phyloP scores from a whole-genome alignment of 2,329 filamentous ascomycete species.

The Fusarium dimerum region DNA sequence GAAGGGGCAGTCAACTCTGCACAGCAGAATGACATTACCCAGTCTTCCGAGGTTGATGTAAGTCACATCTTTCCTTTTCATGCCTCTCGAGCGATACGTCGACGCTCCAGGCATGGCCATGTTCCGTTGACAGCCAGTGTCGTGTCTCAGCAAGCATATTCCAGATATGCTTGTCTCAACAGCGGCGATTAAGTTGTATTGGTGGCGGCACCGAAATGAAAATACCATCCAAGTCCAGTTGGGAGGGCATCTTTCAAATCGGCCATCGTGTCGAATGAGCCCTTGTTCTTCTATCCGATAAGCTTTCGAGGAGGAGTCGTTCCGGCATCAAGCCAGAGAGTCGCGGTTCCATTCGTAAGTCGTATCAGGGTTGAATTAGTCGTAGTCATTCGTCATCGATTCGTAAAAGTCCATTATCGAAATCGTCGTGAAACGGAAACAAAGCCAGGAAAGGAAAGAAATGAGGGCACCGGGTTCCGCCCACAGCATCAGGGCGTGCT shows the following conservation, averaged over 20 bases:
- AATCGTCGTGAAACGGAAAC: constrained; percentile 45
- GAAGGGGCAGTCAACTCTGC: constrained; percentile 30
- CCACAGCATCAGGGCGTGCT: constrained; percentile 12
- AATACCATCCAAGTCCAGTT: constrained; percentile 33
- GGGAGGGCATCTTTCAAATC: constrained; percentile 17
- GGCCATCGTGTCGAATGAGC: constrained; percentile 34
- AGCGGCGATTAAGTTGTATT: constrained; percentile 37
- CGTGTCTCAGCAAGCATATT: constrained; percentile 39
- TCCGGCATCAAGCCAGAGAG: constrained; percentile 36
- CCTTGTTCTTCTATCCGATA: constrained; percentile 26
- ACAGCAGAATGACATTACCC: constrained; percentile 34
- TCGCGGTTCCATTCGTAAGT: constrained; percentile 34
- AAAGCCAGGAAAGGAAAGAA: constrained; percentile 40
- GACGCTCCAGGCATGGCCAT: constrained; percentile 21
- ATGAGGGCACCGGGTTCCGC: constrained; percentile 34
- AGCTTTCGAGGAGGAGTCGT: constrained; percentile 31
- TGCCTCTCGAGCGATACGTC: constrained; percentile 7
- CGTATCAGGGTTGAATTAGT: constrained; percentile 33
- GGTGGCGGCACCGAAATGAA: constrained; percentile 31
- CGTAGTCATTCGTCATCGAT: constrained; percentile 39
- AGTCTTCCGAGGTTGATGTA: constrained; percentile 32
- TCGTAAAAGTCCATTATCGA: constrained; percentile 47
- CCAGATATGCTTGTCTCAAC: constrained; percentile 41
- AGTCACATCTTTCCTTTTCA: constrained; percentile 32
- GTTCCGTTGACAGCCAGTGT: constrained; percentile 49